Evolutionary conservation across 2,329 filamentous ascomycete species (phyloP).

Genomic region (Blumeriella jaapii): DNA sequence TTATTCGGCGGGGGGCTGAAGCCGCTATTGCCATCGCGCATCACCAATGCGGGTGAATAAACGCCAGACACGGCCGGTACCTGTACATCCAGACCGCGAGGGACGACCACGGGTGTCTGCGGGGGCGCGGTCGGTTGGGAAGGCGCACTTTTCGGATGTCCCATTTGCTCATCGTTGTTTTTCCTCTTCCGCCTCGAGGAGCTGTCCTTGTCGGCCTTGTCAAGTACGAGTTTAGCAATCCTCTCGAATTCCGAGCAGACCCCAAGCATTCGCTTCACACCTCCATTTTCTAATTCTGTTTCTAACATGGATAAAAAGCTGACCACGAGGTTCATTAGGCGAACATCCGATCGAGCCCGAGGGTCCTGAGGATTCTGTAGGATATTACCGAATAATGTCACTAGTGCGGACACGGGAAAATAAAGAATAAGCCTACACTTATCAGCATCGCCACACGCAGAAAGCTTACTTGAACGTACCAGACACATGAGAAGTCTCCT

Average conservation of each 20-base stretch:
- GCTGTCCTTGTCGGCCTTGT: constrained; percentile 78
- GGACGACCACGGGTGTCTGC: constrained; percentile 21
- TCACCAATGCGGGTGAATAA: constrained; percentile 20
- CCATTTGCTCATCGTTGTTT: constrained; percentile 39
- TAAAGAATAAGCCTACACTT: constrained; percentile 70
- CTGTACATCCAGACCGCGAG: constrained; percentile 10
- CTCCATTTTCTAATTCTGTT: constrained; percentile 80
- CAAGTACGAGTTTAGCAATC: constrained; percentile 81
- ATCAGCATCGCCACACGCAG: constrained; percentile 21
- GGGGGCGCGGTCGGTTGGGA: constrained; percentile 10
- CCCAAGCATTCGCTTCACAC: constrained; percentile 84
- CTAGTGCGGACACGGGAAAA: constrained; percentile 88
- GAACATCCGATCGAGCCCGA: constrained; percentile 76
- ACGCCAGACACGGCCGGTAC: constrained; percentile 19
- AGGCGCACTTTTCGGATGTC: constrained; percentile 16
- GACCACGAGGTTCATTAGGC: constrained; percentile 86
- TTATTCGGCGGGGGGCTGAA: constrained; percentile 19
- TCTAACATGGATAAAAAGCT: constrained; percentile 82
- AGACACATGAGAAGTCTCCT: constrained; percentile 88
- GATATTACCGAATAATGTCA: constrained; percentile 93
- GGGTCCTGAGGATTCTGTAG: constrained; percentile 89
- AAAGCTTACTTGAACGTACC: constrained; percentile 42
- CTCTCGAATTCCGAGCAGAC: constrained; percentile 95
- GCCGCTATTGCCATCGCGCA: constrained; percentile 22
- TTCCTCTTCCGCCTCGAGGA: constrained; percentile 67